These are phyloP conservation scores for Avena insularis DNA, from an alignment of 176 grass and related monocot genomes.

Conservation along the genomic window DNA sequence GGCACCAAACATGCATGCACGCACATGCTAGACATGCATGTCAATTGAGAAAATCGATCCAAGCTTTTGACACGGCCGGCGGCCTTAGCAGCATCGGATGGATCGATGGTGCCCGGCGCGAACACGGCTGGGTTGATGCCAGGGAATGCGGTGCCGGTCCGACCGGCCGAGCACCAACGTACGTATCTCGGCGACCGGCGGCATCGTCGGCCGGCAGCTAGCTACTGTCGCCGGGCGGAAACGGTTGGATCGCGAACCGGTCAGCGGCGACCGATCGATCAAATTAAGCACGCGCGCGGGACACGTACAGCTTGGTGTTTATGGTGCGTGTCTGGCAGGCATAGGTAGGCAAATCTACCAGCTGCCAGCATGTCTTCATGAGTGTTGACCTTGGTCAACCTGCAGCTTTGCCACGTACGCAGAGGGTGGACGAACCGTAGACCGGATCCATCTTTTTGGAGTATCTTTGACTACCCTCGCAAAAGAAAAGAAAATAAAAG, in stretches of 20 bases:
- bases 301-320: neutral
- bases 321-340: neutral
- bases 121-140: no score
- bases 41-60: no score
- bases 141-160: neutral
- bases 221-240: neutral
- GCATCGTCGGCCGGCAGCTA: neutral
- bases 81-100: neutral
- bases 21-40: neutral
- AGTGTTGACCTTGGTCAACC: conserved; percentile 33
- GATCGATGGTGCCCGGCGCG: no score
- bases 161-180: neutral
- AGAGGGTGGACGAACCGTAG: neutral
- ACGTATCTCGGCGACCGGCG: neutral
- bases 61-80: neutral
- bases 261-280: neutral
- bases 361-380: neutral
- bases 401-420: conserved; percentile 7
- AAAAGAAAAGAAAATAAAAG: no score
- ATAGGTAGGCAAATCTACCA: neutral
- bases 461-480: conserved; percentile 30
- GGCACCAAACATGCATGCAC: neutral
- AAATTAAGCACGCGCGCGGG: neutral
- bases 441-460: neutral
- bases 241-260: neutral